Evolutionary conservation across 139 green algal species (phyloP).

Genomic region (Monoraphidium neglectum): DNA sequence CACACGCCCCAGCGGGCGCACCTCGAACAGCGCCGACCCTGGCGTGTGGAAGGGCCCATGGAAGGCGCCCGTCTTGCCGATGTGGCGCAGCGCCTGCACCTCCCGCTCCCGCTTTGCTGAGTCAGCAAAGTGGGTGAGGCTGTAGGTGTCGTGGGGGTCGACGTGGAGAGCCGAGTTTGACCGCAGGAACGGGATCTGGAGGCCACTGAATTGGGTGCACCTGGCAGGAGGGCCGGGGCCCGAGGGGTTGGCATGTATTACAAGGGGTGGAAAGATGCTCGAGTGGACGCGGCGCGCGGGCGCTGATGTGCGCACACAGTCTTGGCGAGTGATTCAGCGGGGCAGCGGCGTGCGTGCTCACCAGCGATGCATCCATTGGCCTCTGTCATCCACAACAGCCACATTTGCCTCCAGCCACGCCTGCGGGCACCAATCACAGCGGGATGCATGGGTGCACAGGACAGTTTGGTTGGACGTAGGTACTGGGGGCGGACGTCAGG

Average conservation of each 20-base stretch:
- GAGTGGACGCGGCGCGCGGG: too few relatives aligned
- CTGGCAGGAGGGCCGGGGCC: too few relatives aligned
- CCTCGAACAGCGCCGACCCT: slow-evolving; percentile 9
- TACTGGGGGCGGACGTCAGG: background rate
- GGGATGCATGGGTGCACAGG: background rate
- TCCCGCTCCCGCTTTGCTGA: background rate
- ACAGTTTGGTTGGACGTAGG: background rate
- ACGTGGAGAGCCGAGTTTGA: slow-evolving; percentile 4
- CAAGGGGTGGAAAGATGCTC: too few relatives aligned
- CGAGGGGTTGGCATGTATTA: too few relatives aligned
- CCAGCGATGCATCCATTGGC: slow-evolving; percentile 8
- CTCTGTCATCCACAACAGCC: background rate
- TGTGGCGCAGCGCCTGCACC: background rate
- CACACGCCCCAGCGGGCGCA: too few relatives aligned
- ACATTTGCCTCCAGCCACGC: background rate
- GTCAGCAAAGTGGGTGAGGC: slow-evolving; percentile 2
- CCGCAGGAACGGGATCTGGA: slow-evolving; percentile 12
- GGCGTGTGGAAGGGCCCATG: slow-evolving; percentile 6
- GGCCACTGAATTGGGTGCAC: background rate
- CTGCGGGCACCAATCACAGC: background rate
- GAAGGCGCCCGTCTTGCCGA: slow-evolving; percentile 8
- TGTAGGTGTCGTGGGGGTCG: slow-evolving; percentile 11
- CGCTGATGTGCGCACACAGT: too few relatives aligned
- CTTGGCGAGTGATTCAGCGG: too few relatives aligned
- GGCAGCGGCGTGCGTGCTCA: too few relatives aligned